These are phyloP conservation scores for Colletotrichum navitas DNA, from an alignment of 2,329 filamentous ascomycete species.

Conservation along the genomic window DNA sequence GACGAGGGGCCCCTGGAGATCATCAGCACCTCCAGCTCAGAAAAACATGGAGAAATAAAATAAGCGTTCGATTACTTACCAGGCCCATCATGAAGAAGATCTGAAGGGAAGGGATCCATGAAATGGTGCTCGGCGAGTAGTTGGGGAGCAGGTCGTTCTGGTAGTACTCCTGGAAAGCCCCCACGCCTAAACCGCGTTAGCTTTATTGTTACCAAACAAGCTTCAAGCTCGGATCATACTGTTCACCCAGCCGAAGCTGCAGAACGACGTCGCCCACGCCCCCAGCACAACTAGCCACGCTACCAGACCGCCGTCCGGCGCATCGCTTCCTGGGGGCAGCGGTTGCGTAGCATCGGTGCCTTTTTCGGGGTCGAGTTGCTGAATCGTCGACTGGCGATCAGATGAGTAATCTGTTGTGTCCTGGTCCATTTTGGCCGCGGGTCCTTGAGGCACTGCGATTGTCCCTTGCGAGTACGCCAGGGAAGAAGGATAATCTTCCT, in stretches of 20 bases:
- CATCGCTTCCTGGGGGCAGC: slow-evolving; percentile 26
- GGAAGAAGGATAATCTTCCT: slow-evolving; percentile 11
- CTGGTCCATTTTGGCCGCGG: slow-evolving; percentile 15
- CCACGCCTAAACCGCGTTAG: slow-evolving; percentile 51
- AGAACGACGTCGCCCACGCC: slow-evolving; percentile 56
- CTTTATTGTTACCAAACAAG: not conserved
- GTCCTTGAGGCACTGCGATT: slow-evolving; percentile 17
- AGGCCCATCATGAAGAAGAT: slow-evolving; percentile 66
- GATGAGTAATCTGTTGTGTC: slow-evolving; percentile 29
- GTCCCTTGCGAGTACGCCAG: slow-evolving; percentile 31
- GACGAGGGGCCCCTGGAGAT: slow-evolving; percentile 66
- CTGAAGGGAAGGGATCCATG: slow-evolving; percentile 72
- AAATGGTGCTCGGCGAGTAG: slow-evolving; percentile 66
- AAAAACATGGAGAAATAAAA: too few relatives aligned
- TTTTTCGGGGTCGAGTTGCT: slow-evolving; percentile 28
- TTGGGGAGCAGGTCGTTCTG: slow-evolving; percentile 59
- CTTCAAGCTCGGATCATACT: slow-evolving; percentile 41
- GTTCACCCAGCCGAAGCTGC: slow-evolving; percentile 56
- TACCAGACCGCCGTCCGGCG: slow-evolving; percentile 47
- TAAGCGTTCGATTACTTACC: slow-evolving; percentile 50
- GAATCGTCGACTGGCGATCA: slow-evolving; percentile 15
- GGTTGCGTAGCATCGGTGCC: not conserved
- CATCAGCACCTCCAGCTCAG: not conserved
- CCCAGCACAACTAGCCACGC: slow-evolving; percentile 58
- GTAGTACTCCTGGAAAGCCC: slow-evolving; percentile 71